phyloP scores from a whole-genome alignment of 23 red algal species.

The Agarophyton chilense region DNA sequence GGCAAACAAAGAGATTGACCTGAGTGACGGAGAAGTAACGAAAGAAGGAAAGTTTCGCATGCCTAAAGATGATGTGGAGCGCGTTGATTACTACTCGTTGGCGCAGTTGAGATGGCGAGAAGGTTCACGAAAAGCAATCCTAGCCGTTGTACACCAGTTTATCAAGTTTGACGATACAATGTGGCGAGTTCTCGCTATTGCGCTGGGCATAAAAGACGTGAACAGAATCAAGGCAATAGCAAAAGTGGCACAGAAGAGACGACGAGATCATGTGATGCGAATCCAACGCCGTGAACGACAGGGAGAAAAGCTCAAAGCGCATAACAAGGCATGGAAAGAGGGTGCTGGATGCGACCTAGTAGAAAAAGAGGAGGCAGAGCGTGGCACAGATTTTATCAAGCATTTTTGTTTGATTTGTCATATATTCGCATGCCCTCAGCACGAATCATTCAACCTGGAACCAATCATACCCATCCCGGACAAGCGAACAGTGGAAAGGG shows the following conservation, averaged over 20 bases:
- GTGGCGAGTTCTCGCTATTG: conserved; percentile 54
- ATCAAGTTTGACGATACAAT: conserved; percentile 52
- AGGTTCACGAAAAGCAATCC: conserved; percentile 50
- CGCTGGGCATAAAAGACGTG: conserved; percentile 47
- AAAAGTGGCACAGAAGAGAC: conserved; percentile 49
- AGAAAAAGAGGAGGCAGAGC: conserved; percentile 19
- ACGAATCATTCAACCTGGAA: conserved; percentile 43
- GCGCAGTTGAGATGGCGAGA: conserved; percentile 44
- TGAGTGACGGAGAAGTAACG: conserved; percentile 71
- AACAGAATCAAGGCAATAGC: conserved; percentile 59
- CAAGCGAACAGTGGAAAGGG: conserved; percentile 5
- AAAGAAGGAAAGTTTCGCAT: conserved; percentile 57
- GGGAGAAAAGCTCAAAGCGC: neutral
- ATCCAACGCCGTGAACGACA: neutral
- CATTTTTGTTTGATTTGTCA: conserved; percentile 68
- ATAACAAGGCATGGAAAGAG: neutral
- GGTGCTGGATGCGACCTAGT: neutral
- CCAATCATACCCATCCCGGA: conserved; percentile 61
- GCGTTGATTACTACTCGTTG: conserved; percentile 56
- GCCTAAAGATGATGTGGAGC: conserved; percentile 58
- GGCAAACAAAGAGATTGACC: conserved; percentile 48
- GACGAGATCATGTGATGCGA: conserved; percentile 11
- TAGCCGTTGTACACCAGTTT: conserved; percentile 44
- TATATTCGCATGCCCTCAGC: conserved; percentile 56
- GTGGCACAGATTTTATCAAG: conserved; percentile 1